These are phyloP conservation scores for Schizonepeta tenuifolia DNA, from an alignment of 257 asterid species.

Conservation along the genomic window DNA sequence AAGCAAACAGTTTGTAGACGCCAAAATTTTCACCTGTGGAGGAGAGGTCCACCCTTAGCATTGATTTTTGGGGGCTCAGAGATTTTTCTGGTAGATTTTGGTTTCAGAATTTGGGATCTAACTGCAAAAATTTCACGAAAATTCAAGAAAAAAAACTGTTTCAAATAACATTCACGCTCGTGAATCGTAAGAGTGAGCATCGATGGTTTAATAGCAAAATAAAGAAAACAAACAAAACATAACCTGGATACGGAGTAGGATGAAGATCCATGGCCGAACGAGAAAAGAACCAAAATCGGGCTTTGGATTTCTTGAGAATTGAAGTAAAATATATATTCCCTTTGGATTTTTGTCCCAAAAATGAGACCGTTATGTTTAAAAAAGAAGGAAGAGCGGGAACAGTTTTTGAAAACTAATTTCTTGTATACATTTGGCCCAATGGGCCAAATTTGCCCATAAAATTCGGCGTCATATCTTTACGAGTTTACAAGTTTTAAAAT, in stretches of 20 bases:
- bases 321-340: not conserved
- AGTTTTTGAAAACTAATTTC: conserved; percentile 12
- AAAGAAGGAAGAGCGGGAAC: conserved; percentile 42
- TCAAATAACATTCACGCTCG: not conserved
- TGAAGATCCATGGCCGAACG: conserved; percentile 53
- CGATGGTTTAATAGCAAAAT: not conserved
- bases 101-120: conserved; percentile 39
- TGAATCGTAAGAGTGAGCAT: conserved; percentile 5
- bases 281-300: not conserved
- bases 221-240: not conserved
- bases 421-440: not conserved
- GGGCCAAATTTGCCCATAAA: conserved; percentile 1
- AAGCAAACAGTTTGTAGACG: conserved; percentile 24
- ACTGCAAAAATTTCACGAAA: conserved; percentile 37
- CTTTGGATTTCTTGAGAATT: not conserved
- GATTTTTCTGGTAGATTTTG: conserved; percentile 40
- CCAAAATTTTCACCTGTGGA: conserved; percentile 39
- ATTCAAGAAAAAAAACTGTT: not conserved
- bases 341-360: not conserved
- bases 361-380: conserved; percentile 12
- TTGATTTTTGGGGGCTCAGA: conserved; percentile 42
- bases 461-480: too few species aligned
- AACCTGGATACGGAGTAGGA: conserved; percentile 70
- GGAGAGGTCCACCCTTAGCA: conserved; percentile 36
- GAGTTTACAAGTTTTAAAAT: too few species aligned